Percentiles rank a stretch among this genome's conserved stretches.
Evolutionary conservation across 148 eudicot genomes (phyloP).

Genomic region (Nyssa sinensis): DNA sequence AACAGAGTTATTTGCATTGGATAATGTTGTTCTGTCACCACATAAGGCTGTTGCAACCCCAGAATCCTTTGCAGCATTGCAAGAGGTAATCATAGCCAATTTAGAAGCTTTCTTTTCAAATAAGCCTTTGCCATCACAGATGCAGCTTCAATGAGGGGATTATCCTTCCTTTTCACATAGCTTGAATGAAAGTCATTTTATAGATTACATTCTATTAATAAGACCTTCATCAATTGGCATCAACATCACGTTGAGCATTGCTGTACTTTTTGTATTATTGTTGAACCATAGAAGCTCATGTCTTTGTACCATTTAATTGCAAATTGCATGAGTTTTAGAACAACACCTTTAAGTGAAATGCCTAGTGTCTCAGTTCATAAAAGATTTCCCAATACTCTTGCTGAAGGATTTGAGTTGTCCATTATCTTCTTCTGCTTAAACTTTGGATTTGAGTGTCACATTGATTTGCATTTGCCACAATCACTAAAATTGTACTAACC

Average conservation of each 20-base stretch:
- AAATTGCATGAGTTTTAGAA: not conserved
- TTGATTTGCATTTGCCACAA: too few species aligned
- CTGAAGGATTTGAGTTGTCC: not conserved
- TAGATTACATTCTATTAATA: not conserved
- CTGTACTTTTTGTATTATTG: not conserved
- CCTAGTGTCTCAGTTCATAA: not conserved
- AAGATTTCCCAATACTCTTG: not conserved
- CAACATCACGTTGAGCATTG: not conserved
- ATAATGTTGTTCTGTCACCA: conserved; percentile 78
- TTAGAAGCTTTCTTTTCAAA: conserved; percentile 66
- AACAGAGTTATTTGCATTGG: conserved; percentile 52
- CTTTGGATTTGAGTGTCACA: too few species aligned
- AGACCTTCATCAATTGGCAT: not conserved
- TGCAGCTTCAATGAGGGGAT: conserved; percentile 21
- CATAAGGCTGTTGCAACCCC: conserved; percentile 66
- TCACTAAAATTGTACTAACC: not conserved
- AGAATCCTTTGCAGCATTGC: conserved; percentile 42
- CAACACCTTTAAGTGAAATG: not conserved
- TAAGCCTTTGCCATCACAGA: conserved; percentile 49
- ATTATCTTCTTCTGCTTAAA: not conserved
- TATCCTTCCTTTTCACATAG: not conserved
- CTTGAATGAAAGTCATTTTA: not conserved
- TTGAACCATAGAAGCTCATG: not conserved
- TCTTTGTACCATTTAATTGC: not conserved
- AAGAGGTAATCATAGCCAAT: conserved; percentile 39